Base-by-base conservation (phyloP, 2,329 filamentous ascomycete genomes). In the Diplodia sapinea region DNA sequence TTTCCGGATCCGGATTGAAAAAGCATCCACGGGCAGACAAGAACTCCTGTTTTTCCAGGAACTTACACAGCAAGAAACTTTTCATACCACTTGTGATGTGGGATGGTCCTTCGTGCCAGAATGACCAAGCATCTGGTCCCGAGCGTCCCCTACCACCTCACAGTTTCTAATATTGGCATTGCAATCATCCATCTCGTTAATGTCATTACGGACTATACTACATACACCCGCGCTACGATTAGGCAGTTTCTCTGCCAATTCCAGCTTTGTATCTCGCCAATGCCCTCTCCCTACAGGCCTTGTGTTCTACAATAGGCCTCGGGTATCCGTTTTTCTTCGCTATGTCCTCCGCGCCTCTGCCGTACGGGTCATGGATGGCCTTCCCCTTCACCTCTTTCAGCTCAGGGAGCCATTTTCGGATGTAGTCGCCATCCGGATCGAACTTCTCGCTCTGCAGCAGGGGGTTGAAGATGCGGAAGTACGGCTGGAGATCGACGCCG, bases 401-500 rank as follows among this genome's bases (percentile, higher is more conserved):
- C 79, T 97, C 93, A 0, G 89, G 89, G 9, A 97, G 83, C 93
- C 93, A 97, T 68, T 87, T 87, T 47, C 91, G 85, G 67, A 97
- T 96, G 76, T 94, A 97, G 17, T 88, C 87, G 0, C 93, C 94
- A 0, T 90, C 82, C 0, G 85, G 82, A 75, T 97, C 93, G 72
- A 96, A 96, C 78, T 91, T 94, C 82, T 95, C 91, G 72, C 90
- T 92, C 81, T 97, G 93, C 20, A 92, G 80, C 54, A 93, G 76
- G 0, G 93, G 93, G 73, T 96, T 97, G 79, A 97, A 97, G 63
- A 97, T 91, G 7, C 93, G 86, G 70, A 97, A 97, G 76, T 96
- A 97, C 0, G 93, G 93, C 78, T 96, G 91, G 1, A 92, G 91
- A 77, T 96, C 92, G 7, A 93, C 91, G 1, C 92, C 91, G 0